phyloP scores from a whole-genome alignment of 192 early-diverging fungal genomes.

The Backusella liffmaniae region DNA sequence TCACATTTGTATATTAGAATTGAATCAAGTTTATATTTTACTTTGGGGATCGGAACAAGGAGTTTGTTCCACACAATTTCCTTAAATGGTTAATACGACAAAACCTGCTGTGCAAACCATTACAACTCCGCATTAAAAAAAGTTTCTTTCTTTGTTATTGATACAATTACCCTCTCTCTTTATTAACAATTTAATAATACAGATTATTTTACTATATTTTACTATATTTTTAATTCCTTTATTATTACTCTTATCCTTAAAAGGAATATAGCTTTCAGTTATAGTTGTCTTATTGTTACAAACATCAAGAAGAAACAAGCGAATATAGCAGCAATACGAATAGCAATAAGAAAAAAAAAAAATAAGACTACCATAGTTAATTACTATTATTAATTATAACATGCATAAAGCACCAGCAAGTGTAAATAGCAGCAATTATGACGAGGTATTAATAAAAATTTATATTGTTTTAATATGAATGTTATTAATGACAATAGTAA shows the following conservation, averaged over 20 bases:
- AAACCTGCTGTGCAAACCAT: not conserved
- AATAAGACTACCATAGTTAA: not conserved
- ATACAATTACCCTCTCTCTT: not conserved
- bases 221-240: not conserved
- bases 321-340: not conserved
- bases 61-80: not conserved
- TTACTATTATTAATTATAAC: not conserved
- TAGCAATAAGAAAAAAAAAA: not conserved
- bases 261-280: not conserved
- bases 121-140: not conserved
- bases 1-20: not conserved
- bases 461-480: not conserved
- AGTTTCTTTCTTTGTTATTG: not conserved
- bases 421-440: not conserved
- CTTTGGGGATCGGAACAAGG: not conserved
- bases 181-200: not conserved
- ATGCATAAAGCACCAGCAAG: constrained; percentile 3
- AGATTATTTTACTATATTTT: not conserved
- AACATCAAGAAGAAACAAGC: not conserved
- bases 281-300: not conserved
- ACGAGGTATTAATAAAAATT: constrained; percentile 9
- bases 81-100: not conserved
- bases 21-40: not conserved
- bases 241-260: not conserved
- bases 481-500: not conserved